Evolutionary conservation across 2,329 filamentous ascomycete species (phyloP), one percentile per base, ranked within the genome.

Genomic region (Penicillium decumbens): DNA sequence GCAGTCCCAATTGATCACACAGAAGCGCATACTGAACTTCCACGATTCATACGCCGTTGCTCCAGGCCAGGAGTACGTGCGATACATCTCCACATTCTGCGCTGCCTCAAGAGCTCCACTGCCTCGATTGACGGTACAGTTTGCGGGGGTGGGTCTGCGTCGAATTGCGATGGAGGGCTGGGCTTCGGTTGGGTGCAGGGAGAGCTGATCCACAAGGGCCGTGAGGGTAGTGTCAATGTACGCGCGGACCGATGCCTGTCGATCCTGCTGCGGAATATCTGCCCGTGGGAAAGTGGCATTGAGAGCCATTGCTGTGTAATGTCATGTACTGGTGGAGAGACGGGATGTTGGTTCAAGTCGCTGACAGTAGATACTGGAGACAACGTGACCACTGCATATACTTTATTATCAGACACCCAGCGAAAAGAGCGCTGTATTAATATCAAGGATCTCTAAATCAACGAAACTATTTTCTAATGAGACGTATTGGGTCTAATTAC

Each of bases 1-100:
- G 8, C 27, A 24, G 10, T 23, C 4, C 1, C 29, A 10, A 25
- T 13, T 4, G 18, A 20, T 24, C 15, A 20, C 9, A 7, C 3
- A 25, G 15, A 25, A 35, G 15, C 63, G 33, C 20, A 23, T 64
- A 72, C 68, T 65, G 47, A 69, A 70, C 59, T 76, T 77, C 80
- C 80, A 82, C 12, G 80, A 79, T 62, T 84, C 81, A 47, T 77
- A 71, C 3, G 68, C 68, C 43, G 70, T 78, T 49, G 69, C 77
- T 12, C 80, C 81, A 10, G 81, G 81, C 64, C 80, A 84, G 20
- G 64, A 74, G 48, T 75, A 75, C n/a, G 62, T 70, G n/a, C 56
- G 58, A 23, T 46, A 29, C 27, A 48, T 54, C 4, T 63, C 56
- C 3, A 15, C 18, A 29, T 53, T 40, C 9, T 58, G 52, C 8